These are phyloP conservation scores for Cladosporium sp. DNA, from an alignment of 2,329 filamentous ascomycete species.

Conservation along the genomic window DNA sequence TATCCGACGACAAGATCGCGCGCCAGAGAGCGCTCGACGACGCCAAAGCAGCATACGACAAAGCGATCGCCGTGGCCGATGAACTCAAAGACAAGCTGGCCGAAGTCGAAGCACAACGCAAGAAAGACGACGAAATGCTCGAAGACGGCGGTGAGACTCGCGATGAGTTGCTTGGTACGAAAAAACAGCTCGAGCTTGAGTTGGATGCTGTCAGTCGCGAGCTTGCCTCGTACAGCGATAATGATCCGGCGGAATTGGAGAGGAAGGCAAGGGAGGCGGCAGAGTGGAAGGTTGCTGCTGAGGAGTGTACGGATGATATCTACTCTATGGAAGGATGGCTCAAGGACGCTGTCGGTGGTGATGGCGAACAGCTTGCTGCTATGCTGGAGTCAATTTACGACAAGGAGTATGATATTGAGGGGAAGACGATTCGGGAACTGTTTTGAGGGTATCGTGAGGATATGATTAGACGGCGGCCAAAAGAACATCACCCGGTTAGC, in stretches of 20 bases:
- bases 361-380: constrained; percentile 29
- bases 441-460: constrained; percentile 2
- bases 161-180: constrained; percentile 34
- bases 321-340: constrained; percentile 44
- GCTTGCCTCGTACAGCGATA: constrained; percentile 41
- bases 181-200: constrained; percentile 33
- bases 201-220: constrained; percentile 36
- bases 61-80: constrained; percentile 28
- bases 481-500: too few species aligned
- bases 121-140: constrained; percentile 35
- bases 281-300: constrained; percentile 28
- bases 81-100: constrained; percentile 40
- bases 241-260: constrained; percentile 43
- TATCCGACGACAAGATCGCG: constrained; percentile 51
- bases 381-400: constrained; percentile 47
- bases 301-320: constrained; percentile 42
- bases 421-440: constrained; percentile 44
- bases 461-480: neutral
- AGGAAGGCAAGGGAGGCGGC: constrained; percentile 33
- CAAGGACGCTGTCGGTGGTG: constrained; percentile 33
- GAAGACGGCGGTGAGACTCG: constrained; percentile 30
- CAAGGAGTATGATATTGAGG: constrained; percentile 51
- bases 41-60: constrained; percentile 35
- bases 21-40: constrained; percentile 37
- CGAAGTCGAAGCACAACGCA: constrained; percentile 34